Evolutionary conservation across 495 filamentous ascomycete genomes (phyloP).

Genomic region (Entonaema liquescens): DNA sequence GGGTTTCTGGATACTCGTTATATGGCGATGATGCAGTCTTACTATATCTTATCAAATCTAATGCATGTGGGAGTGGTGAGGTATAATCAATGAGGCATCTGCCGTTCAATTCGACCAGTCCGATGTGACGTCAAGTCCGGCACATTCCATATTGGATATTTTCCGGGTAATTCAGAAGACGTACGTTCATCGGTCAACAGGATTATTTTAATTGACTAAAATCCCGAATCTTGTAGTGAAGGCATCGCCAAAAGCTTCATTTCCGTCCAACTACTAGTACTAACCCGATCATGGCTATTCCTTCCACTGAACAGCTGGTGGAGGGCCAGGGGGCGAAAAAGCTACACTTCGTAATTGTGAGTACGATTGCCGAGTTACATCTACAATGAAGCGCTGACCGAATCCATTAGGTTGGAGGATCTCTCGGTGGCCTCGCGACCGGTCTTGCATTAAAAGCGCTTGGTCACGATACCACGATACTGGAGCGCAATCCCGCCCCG

Average conservation of each 20-base stretch:
- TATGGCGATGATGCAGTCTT: conserved; percentile 3
- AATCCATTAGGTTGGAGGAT: conserved; percentile 56
- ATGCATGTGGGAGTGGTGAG: conserved; percentile 4
- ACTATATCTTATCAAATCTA: conserved; percentile 29
- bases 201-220: conserved; percentile 17
- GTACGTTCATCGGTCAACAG: conserved; percentile 22
- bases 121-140: conserved; percentile 29
- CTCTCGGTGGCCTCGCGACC: conserved; percentile 55
- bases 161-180: conserved; percentile 39
- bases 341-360: conserved; percentile 49
- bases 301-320: conserved; percentile 13
- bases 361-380: not conserved
- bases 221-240: conserved; percentile 8
- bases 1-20: not conserved
- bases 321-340: conserved; percentile 23
- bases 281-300: conserved; percentile 17
- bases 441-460: conserved; percentile 61
- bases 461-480: conserved; percentile 60
- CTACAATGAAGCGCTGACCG: not conserved
- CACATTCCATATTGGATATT: conserved; percentile 13
- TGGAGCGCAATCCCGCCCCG: conserved; percentile 59
- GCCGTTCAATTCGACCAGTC: conserved; percentile 14
- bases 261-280: not conserved
- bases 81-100: conserved; percentile 18
- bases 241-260: not conserved